These are phyloP conservation scores for Clarireedia sp. DNA, from an alignment of 2,329 filamentous ascomycete genomes.

Conservation along the genomic window DNA sequence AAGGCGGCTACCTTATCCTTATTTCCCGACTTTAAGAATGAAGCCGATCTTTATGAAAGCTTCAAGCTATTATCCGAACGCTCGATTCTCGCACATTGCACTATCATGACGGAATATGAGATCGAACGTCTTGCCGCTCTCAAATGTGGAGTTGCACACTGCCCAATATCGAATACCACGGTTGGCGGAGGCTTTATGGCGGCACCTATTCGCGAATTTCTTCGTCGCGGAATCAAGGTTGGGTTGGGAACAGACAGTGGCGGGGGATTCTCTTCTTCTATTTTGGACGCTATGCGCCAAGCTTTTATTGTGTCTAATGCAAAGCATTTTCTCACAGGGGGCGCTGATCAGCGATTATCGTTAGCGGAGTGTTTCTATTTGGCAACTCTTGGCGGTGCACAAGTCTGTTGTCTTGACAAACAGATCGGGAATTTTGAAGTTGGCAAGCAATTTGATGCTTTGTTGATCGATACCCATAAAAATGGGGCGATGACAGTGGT, in stretches of 20 bases:
- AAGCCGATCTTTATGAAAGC: slow-evolving; percentile 51
- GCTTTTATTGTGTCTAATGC: slow-evolving; percentile 44
- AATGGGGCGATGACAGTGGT: slow-evolving; percentile 10
- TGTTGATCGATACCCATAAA: slow-evolving; percentile 75
- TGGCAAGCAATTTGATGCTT: slow-evolving; percentile 83
- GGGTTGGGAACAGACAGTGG: slow-evolving; percentile 58
- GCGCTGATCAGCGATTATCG: slow-evolving; percentile 25
- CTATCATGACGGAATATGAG: slow-evolving; percentile 51
- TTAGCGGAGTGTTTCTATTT: slow-evolving; percentile 35
- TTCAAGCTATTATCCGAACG: slow-evolving; percentile 46
- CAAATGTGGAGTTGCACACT: slow-evolving; percentile 54
- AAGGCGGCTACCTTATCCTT: slow-evolving; percentile 45
- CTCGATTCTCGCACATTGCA: slow-evolving; percentile 60
- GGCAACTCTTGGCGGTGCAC: slow-evolving; percentile 43
- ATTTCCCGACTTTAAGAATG: slow-evolving; percentile 48
- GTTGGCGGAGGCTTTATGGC: slow-evolving; percentile 55
- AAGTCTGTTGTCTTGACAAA: slow-evolving; percentile 47
- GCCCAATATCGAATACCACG: slow-evolving; percentile 57
- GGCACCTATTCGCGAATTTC: slow-evolving; percentile 49
- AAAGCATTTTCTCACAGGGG: slow-evolving; percentile 35
- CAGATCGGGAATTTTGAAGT: slow-evolving; percentile 71
- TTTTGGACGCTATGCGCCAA: slow-evolving; percentile 50
- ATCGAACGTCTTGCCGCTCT: slow-evolving; percentile 38
- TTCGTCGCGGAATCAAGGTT: slow-evolving; percentile 52
- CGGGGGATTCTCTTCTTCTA: slow-evolving; percentile 52